Conservation (phyloP, 257 asterid genomes). For the Solanum medicagineum region DNA sequence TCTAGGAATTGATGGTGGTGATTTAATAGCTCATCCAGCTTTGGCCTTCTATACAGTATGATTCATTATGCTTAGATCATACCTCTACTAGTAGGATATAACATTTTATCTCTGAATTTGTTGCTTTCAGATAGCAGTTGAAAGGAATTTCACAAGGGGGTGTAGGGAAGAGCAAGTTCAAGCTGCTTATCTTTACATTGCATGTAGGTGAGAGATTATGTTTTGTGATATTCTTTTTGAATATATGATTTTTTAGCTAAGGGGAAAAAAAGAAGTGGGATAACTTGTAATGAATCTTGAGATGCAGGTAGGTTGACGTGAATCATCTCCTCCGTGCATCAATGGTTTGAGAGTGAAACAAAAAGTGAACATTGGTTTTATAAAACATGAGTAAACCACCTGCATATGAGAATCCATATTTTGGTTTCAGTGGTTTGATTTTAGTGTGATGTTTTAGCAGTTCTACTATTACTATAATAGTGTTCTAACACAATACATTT, state of each 20-base stretch:
- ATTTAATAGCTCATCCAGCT: slow-evolving; percentile 35
- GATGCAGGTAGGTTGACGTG: neutral
- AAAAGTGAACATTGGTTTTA: neutral
- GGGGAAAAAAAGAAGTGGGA: neutral
- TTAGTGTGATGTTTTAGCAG: neutral
- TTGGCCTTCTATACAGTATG: slow-evolving; percentile 33
- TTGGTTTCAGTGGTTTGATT: neutral
- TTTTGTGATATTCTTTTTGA: neutral
- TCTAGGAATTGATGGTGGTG: slow-evolving; percentile 54
- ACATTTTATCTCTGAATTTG: neutral
- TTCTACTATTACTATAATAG: neutral
- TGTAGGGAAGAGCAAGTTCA: slow-evolving; percentile 66
- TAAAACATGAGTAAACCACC: neutral
- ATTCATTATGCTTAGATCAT: neutral
- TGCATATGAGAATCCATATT: neutral
- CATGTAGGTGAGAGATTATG: slow-evolving; percentile 40
- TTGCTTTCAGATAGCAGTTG: slow-evolving; percentile 40
- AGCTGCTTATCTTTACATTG: slow-evolving; percentile 78
- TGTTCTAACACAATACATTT: neutral
- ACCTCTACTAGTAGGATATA: neutral
- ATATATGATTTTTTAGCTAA: neutral
- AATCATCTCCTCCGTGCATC: neutral
- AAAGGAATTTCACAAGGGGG: slow-evolving; percentile 67
- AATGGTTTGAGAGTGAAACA: neutral
- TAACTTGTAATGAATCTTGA: neutral